A percentile compares a stretch with the other conserved stretches of the same genome.
phyloP scores from a whole-genome alignment of 2,329 filamentous ascomycete genomes.

The Sporothrix phasma region DNA sequence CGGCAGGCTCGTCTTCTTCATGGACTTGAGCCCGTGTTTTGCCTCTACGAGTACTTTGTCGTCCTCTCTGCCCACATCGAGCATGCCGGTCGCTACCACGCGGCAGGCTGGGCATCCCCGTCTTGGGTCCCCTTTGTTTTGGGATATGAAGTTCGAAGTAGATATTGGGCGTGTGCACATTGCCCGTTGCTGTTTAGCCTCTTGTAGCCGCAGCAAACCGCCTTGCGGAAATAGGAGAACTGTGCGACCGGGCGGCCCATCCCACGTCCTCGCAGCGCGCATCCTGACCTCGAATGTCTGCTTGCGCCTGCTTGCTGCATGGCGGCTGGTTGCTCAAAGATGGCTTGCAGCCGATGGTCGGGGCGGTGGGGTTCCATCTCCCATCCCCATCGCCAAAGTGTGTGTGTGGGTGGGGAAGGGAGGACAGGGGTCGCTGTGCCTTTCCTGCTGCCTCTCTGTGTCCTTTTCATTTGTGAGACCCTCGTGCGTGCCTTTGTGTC shows the following conservation, averaged over 20 bases:
- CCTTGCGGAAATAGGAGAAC: not conserved
- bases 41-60: not conserved
- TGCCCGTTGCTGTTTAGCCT: not conserved
- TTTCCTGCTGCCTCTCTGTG: not conserved
- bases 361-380: not conserved
- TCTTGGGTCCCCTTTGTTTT: too few species aligned
- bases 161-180: not conserved
- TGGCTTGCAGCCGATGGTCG: conserved; percentile 7
- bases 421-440: not conserved
- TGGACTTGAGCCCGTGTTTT: too few species aligned
- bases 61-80: not conserved
- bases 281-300: not conserved
- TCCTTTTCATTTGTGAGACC: not conserved
- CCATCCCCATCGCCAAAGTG: not conserved
- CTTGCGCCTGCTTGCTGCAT: not conserved
- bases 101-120: not conserved
- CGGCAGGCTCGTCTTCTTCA: not conserved
- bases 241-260: not conserved
- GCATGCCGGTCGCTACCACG: not conserved
- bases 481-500: not conserved
- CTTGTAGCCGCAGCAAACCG: conserved; percentile 6
- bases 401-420: not conserved
- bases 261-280: not conserved
- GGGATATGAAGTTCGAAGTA: too few species aligned
- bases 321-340: not conserved